Percentiles rank a stretch among this genome's conserved stretches.
phyloP scores from a whole-genome alignment of 108 stramenopile species.

The Pseudonitzschia pungens region DNA sequence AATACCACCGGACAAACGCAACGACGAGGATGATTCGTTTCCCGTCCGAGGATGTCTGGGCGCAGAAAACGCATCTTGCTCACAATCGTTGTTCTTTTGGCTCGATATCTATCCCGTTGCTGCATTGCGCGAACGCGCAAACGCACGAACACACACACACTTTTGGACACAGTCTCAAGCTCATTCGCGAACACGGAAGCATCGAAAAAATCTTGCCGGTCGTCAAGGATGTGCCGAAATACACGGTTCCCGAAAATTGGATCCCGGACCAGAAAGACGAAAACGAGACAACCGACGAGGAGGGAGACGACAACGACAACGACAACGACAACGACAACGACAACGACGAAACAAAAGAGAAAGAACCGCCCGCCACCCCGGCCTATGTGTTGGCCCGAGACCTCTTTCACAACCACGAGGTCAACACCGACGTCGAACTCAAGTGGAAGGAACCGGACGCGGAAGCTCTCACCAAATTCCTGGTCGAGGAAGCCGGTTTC shows the following conservation, averaged over 20 bases:
- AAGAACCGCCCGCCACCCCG: constrained; percentile 49
- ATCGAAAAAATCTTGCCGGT: constrained; percentile 88
- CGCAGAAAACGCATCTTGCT: not conserved
- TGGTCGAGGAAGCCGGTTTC: constrained; percentile 93
- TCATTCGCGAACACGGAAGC: constrained; percentile 79
- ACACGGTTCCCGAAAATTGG: constrained; percentile 82
- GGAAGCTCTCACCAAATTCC: constrained; percentile 74
- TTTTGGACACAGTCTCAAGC: constrained; percentile 50
- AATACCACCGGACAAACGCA: too few species aligned
- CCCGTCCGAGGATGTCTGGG: not conserved
- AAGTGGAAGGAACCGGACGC: constrained; percentile 84
- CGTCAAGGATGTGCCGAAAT: constrained; percentile 60
- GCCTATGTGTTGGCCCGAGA: constrained; percentile 81
- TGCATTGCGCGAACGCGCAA: too few species aligned
- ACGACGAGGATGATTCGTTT: too few species aligned
- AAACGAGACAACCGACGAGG: constrained; percentile 39
- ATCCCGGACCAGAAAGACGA: constrained; percentile 51
- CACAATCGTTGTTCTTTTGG: not conserved
- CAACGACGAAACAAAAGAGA: constrained; percentile 5
- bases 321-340: too few species aligned
- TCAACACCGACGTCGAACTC: constrained; percentile 56
- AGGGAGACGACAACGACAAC: constrained; percentile 42
- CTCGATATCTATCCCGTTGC: not conserved
- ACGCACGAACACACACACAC: too few species aligned
- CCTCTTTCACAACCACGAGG: constrained; percentile 89